These are phyloP conservation scores for Lentinus brumalis DNA, from an alignment of 768 basidiomycete species.

Conservation along the genomic window DNA sequence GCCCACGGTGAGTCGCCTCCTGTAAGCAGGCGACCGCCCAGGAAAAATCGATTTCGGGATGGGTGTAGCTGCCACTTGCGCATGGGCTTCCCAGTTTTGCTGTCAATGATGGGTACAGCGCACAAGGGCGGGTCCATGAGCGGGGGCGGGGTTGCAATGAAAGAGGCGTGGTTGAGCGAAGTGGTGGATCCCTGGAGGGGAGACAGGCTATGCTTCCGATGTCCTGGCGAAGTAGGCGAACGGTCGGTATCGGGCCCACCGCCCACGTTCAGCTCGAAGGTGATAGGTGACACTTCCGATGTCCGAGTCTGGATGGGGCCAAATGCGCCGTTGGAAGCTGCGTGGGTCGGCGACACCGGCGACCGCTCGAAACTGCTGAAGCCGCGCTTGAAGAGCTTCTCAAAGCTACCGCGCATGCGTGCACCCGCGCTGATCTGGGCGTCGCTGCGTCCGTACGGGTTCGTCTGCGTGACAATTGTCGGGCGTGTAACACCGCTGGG, in stretches of 20 bases:
- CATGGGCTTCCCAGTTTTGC: constrained; percentile 42
- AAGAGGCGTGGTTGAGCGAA: constrained; percentile 22
- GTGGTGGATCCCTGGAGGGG: constrained; percentile 23
- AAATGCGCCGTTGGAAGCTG: constrained; percentile 15
- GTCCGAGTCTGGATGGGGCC: constrained; percentile 23
- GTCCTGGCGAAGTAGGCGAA: constrained; percentile 21
- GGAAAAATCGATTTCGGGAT: constrained; percentile 76
- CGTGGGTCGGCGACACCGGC: constrained; percentile 21
- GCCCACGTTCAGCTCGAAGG: constrained; percentile 28
- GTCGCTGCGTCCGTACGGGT: constrained; percentile 32
- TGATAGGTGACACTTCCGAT: constrained; percentile 22
- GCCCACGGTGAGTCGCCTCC: constrained; percentile 89
- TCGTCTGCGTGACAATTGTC: constrained; percentile 26
- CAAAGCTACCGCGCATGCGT: constrained; percentile 59
- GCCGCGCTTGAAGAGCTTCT: constrained; percentile 58
- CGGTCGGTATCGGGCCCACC: constrained; percentile 22
- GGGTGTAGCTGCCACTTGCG: constrained; percentile 67
- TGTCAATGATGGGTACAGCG: constrained; percentile 33
- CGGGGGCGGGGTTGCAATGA: constrained; percentile 33
- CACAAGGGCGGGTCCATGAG: constrained; percentile 35
- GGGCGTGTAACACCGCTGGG: constrained; percentile 26
- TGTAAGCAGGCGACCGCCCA: constrained; percentile 70
- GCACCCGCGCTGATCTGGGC: constrained; percentile 32
- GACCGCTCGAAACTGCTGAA: constrained; percentile 39
- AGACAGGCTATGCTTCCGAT: constrained; percentile 23